Conservation (phyloP, 179 eudicot genomes). For the Kewa caespitosa region DNA sequence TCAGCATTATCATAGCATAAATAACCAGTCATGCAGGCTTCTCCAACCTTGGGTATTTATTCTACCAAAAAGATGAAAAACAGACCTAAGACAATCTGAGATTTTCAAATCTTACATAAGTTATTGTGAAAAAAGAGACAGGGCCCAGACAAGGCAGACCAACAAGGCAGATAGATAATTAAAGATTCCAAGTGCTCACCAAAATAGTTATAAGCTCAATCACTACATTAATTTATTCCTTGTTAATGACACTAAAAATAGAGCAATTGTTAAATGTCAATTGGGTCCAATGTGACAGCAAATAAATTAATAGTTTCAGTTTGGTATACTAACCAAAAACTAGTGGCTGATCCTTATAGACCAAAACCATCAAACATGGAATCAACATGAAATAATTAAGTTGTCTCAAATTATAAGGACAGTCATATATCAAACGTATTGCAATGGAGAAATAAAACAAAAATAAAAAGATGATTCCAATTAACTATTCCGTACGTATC, state of each 20-base stretch:
- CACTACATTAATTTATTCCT: not conserved
- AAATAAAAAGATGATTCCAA: too few species aligned
- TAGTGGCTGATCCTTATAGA: constrained; percentile 7
- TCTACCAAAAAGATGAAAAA: not conserved
- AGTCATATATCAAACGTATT: not conserved
- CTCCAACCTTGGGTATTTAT: not conserved
- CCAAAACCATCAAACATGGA: constrained; percentile 17
- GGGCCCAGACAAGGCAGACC: not conserved
- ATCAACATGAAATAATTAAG: not conserved
- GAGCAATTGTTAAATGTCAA: not conserved
- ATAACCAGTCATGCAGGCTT: not conserved
- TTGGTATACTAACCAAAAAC: not conserved
- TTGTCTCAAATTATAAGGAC: not conserved
- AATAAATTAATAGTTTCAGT: not conserved
- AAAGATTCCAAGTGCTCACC: too few species aligned
- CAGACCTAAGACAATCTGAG: not conserved
- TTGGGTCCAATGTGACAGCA: not conserved
- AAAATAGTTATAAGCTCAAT: not conserved
- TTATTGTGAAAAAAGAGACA: not conserved
- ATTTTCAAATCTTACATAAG: not conserved
- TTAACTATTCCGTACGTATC: too few species aligned
- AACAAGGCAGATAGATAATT: not conserved
- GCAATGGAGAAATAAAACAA: too few species aligned
- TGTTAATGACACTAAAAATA: not conserved
- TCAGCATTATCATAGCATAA: not conserved